phyloP scores from a whole-genome alignment of 805 yeast genomes.

The Sungouiozyma intestinalis region DNA sequence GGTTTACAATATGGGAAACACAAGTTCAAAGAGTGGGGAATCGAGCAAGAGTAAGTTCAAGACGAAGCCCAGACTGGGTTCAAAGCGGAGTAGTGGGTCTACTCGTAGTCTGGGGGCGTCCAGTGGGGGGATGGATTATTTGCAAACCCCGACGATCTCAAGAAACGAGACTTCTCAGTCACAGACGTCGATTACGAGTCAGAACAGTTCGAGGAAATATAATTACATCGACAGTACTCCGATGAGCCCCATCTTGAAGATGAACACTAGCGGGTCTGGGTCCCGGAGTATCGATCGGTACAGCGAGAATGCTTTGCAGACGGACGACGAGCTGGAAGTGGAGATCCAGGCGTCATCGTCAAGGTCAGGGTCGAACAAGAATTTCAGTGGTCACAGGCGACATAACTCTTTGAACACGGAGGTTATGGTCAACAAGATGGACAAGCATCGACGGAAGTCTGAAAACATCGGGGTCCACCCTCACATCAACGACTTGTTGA shows the following conservation, averaged over 20 bases:
- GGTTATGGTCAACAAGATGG: background rate
- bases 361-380: conserved; percentile 5
- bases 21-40: background rate
- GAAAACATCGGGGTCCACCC: conserved; percentile 2
- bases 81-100: background rate
- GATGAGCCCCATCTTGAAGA: conserved; percentile 3
- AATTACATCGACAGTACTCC: background rate
- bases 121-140: background rate
- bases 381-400: conserved; percentile 9
- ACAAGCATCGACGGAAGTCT: conserved; percentile 1
- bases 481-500: conserved; percentile 2
- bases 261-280: background rate
- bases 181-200: background rate
- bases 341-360: conserved; percentile 7
- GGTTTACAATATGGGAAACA: background rate
- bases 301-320: conserved; percentile 18
- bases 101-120: background rate
- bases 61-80: background rate
- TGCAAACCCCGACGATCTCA: background rate
- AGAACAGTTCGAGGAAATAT: background rate
- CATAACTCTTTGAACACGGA: conserved; percentile 6
- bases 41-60: background rate
- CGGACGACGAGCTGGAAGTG: conserved; percentile 14
- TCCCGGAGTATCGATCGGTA: conserved; percentile 1
- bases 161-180: background rate